Percentiles rank a stretch among this genome's conserved stretches.
Evolutionary conservation across 805 yeast species (phyloP).

Genomic region (Schwanniomyces vanrijiae): DNA sequence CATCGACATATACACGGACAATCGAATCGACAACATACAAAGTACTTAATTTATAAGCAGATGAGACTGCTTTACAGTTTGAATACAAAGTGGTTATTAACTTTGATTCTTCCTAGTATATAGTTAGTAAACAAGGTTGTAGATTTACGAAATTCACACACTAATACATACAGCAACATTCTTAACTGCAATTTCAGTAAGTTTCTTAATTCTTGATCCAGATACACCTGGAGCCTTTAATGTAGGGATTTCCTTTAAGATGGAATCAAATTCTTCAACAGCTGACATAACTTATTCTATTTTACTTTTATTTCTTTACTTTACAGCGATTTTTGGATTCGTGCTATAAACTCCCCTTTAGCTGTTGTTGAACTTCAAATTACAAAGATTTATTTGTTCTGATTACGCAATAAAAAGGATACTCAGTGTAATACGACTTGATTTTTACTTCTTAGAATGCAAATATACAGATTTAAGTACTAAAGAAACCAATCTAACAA

Average conservation of each 20-base stretch:
- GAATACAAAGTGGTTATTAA: constrained; percentile 59
- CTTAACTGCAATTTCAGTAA: constrained; percentile 74
- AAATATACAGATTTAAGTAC: constrained; percentile 2
- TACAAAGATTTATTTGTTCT: constrained; percentile 1
- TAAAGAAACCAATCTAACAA: neutral
- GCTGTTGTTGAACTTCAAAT: neutral
- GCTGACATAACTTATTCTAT: constrained; percentile 37
- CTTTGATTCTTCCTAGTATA: constrained; percentile 45
- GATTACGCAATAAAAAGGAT: neutral
- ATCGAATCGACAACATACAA: constrained; percentile 91
- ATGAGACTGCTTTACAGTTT: constrained; percentile 70
- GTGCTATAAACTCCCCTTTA: neutral
- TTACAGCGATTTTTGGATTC: constrained; percentile 3
- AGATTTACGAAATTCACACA: neutral
- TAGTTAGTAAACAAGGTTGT: constrained; percentile 5
- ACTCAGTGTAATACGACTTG: neutral
- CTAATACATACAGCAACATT: constrained; percentile 41
- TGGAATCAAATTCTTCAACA: constrained; percentile 47
- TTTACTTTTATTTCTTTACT: constrained; percentile 2
- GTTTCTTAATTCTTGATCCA: constrained; percentile 87
- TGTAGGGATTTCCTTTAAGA: constrained; percentile 50
- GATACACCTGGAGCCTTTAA: constrained; percentile 90
- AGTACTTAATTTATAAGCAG: constrained; percentile 85
- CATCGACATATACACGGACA: constrained; percentile 80
- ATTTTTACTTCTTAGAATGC: constrained; percentile 1